A percentile compares a stretch with the other conserved stretches of the same genome.
These are phyloP conservation scores for Acacia melanoxylon DNA, from an alignment of 306 rosid genomes.

Conservation along the genomic window DNA sequence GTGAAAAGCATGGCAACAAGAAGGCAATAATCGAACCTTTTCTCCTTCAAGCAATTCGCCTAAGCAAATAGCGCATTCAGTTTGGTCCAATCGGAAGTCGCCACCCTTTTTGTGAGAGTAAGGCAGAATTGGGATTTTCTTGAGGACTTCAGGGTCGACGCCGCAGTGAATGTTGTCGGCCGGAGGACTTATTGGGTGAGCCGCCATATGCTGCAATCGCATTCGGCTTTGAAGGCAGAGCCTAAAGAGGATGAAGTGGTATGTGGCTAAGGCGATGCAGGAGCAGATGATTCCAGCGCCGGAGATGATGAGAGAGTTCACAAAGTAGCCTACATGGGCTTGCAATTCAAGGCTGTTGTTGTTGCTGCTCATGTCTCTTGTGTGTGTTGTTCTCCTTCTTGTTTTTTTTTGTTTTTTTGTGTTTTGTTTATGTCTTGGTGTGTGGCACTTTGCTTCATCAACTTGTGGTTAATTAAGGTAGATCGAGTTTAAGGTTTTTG, in stretches of 20 bases:
- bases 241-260: slow-evolving; percentile 40
- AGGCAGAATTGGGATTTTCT: slow-evolving; percentile 41
- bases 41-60: slow-evolving; percentile 46
- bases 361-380: slow-evolving; percentile 21
- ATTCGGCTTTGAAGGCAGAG: slow-evolving; percentile 20
- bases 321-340: not conserved
- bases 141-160: slow-evolving; percentile 25
- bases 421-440: not conserved
- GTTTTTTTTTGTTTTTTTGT: no score
- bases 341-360: not conserved
- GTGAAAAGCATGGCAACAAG: slow-evolving; percentile 56
- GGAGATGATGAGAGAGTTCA: slow-evolving; percentile 47
- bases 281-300: slow-evolving; percentile 35
- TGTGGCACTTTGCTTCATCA: not conserved
- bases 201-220: not conserved
- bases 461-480: slow-evolving; percentile 20
- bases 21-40: slow-evolving; percentile 44
- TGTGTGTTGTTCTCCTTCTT: not conserved
- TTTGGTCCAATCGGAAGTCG: slow-evolving; percentile 26
- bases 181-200: not conserved
- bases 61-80: slow-evolving; percentile 64
- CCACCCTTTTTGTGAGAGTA: slow-evolving; percentile 10
- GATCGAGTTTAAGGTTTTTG: not conserved
- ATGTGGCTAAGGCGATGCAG: slow-evolving; percentile 30
- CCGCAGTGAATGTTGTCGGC: not conserved